These are phyloP conservation scores for Alternaria novae-zelandiae DNA, from an alignment of 2,329 filamentous ascomycete species.

Conservation along the genomic window DNA sequence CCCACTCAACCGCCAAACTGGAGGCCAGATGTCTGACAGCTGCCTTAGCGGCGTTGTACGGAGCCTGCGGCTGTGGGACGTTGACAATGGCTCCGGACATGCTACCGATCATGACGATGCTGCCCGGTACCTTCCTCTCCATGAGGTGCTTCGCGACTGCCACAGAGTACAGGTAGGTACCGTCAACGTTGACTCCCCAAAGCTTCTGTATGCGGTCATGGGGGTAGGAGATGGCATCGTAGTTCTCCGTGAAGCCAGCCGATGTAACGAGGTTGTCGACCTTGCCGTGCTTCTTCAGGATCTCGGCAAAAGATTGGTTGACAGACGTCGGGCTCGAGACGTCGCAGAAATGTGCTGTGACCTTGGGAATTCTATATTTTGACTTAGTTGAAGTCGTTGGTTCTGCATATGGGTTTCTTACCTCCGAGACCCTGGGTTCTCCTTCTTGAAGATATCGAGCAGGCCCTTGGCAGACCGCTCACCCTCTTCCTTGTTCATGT, in stretches of 20 bases:
- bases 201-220: slow-evolving; percentile 91
- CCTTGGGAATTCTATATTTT: slow-evolving; percentile 69
- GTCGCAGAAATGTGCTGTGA: slow-evolving; percentile 90
- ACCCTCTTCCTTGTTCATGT: slow-evolving; percentile 91
- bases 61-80: slow-evolving; percentile 89
- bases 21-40: slow-evolving; percentile 87
- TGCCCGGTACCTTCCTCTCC: slow-evolving; percentile 77
- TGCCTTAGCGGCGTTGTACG: slow-evolving; percentile 93
- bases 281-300: slow-evolving; percentile 74
- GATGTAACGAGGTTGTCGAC: slow-evolving; percentile 94
- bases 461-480: slow-evolving; percentile 76
- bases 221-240: slow-evolving; percentile 88
- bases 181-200: slow-evolving; percentile 92
- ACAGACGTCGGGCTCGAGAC: slow-evolving; percentile 83
- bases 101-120: slow-evolving; percentile 93
- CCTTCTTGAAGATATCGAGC: slow-evolving; percentile 75
- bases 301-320: slow-evolving; percentile 72
- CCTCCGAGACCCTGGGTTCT: slow-evolving; percentile 77
- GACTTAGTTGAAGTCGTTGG: slow-evolving; percentile 1
- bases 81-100: slow-evolving; percentile 96
- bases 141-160: slow-evolving; percentile 88
- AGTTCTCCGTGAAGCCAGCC: slow-evolving; percentile 97
- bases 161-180: slow-evolving; percentile 87
- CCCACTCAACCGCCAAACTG: slow-evolving; percentile 94
- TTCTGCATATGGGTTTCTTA: slow-evolving; percentile 44